phyloP scores from a whole-genome alignment of 177 flowering plant species.

The Tripterygium wilfordii region DNA sequence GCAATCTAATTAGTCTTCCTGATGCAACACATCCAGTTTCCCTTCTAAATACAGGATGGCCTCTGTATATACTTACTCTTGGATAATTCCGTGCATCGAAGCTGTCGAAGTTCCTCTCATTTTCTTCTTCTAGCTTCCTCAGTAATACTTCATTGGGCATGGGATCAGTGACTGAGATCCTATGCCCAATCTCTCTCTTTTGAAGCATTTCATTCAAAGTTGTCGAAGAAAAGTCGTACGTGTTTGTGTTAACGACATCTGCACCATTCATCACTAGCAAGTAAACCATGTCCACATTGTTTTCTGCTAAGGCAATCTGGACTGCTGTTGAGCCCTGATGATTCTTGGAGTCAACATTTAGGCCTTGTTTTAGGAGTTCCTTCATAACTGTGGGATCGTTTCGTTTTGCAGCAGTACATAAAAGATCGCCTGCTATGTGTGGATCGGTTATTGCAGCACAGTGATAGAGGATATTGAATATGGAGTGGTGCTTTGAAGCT shows the following conservation, averaged over 20 bases:
- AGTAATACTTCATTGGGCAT: slow-evolving; percentile 5
- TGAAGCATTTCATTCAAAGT: slow-evolving; percentile 39
- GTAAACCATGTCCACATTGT: slow-evolving; percentile 50
- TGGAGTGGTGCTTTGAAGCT: slow-evolving; percentile 55
- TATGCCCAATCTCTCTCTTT: slow-evolving; percentile 41
- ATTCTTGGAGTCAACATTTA: slow-evolving; percentile 51
- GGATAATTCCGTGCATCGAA: slow-evolving; percentile 1
- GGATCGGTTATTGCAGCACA: slow-evolving; percentile 55
- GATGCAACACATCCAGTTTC: slow-evolving; percentile 25
- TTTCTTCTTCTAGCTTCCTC: slow-evolving; percentile 11
- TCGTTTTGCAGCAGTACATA: slow-evolving; percentile 69
- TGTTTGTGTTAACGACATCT: slow-evolving; percentile 17
- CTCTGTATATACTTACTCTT: slow-evolving; percentile 72
- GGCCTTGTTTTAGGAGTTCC: slow-evolving; percentile 61
- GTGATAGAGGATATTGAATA: slow-evolving; percentile 59
- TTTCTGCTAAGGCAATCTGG: slow-evolving; percentile 55
- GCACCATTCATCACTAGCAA: slow-evolving; percentile 71
- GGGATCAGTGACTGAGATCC: slow-evolving; percentile 29
- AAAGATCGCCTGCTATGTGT: slow-evolving; percentile 56
- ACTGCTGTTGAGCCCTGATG: slow-evolving; percentile 52
- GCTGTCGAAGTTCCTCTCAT: slow-evolving; percentile 6
- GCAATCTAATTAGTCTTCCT: slow-evolving; percentile 69
- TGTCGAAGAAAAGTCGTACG: slow-evolving; percentile 16
- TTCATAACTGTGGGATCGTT: slow-evolving; percentile 55
- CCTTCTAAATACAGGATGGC: slow-evolving; percentile 60